Percentiles rank a stretch among this genome's conserved stretches.
phyloP scores from a whole-genome alignment of 2,329 filamentous ascomycete genomes.

The Cladosporium sphaerospermum region DNA sequence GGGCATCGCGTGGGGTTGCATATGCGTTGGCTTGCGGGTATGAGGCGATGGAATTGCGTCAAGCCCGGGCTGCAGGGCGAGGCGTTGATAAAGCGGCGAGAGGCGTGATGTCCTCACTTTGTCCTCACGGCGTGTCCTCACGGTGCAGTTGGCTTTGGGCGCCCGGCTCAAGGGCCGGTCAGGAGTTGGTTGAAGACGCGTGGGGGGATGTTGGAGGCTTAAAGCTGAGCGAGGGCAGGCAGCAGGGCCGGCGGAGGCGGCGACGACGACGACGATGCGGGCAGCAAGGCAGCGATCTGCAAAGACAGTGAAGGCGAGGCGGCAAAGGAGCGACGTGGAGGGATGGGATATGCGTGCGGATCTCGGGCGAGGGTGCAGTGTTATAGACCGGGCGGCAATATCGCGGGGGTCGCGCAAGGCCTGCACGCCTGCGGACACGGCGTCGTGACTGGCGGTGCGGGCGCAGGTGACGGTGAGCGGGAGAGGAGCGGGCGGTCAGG shows the following conservation, averaged over 20 bases:
- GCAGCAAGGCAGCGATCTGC: constrained; percentile 7
- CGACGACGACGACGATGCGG: not conserved
- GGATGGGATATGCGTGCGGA: not conserved
- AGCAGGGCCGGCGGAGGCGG: constrained; percentile 2
- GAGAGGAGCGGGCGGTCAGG: not conserved
- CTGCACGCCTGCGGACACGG: not conserved
- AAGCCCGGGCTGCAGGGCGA: too few species aligned
- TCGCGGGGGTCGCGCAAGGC: not conserved
- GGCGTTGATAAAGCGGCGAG: too few species aligned
- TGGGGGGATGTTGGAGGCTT: not conserved
- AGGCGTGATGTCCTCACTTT: not conserved
- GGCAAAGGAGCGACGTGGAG: constrained; percentile 2
- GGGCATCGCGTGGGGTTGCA: not conserved
- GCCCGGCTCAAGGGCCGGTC: constrained; percentile 9
- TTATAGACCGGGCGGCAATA: constrained; percentile 6
- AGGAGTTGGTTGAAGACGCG: not conserved
- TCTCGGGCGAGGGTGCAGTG: constrained; percentile 9
- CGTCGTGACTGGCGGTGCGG: not conserved
- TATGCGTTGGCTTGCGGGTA: not conserved
- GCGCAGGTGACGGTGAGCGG: not conserved
- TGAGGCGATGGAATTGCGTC: not conserved
- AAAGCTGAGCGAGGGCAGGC: not conserved
- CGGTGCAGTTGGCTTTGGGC: not conserved
- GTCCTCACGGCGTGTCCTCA: not conserved
- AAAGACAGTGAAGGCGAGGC: constrained; percentile 3